phyloP scores from a whole-genome alignment of 495 filamentous ascomycete genomes.

The Thermothielavioides terrestris region DNA sequence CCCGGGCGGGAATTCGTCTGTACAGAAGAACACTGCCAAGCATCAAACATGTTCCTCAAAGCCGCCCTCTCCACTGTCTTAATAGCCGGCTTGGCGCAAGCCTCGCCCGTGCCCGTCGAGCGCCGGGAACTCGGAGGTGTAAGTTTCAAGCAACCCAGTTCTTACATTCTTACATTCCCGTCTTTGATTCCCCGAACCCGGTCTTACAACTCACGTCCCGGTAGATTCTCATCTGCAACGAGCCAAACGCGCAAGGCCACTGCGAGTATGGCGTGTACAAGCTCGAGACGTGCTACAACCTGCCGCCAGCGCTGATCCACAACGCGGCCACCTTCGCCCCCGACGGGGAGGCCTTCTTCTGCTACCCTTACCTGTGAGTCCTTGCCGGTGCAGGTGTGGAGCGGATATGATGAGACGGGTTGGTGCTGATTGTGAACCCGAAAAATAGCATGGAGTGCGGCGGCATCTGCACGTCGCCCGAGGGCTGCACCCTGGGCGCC shows the following conservation, averaged over 20 bases:
- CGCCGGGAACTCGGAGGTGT: conserved; percentile 3
- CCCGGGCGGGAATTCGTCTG: no score
- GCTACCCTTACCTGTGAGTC: conserved; percentile 29
- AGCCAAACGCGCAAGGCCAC: conserved; percentile 31
- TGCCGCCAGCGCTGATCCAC: conserved; percentile 21
- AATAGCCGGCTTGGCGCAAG: background rate
- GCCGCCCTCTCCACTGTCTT: background rate
- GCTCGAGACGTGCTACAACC: conserved; percentile 31
- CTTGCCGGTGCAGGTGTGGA: background rate
- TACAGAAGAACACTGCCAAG: background rate
- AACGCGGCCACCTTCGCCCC: conserved; percentile 36
- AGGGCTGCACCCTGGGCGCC: conserved; percentile 37
- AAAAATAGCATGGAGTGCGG: conserved; percentile 19
- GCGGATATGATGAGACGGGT: background rate
- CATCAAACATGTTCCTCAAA: background rate
- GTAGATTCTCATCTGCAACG: conserved; percentile 35
- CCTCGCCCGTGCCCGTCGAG: background rate
- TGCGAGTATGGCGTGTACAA: conserved; percentile 31
- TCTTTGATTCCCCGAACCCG: background rate
- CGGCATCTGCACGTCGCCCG: conserved; percentile 34
- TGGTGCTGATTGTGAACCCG: background rate
- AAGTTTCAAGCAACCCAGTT: background rate
- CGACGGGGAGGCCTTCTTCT: conserved; percentile 33
- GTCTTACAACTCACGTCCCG: conserved; percentile 13
- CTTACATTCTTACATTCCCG: background rate